phyloP scores from a whole-genome alignment of 1,284 basidiomycete genomes.

The Apiotrichum domesticum region DNA sequence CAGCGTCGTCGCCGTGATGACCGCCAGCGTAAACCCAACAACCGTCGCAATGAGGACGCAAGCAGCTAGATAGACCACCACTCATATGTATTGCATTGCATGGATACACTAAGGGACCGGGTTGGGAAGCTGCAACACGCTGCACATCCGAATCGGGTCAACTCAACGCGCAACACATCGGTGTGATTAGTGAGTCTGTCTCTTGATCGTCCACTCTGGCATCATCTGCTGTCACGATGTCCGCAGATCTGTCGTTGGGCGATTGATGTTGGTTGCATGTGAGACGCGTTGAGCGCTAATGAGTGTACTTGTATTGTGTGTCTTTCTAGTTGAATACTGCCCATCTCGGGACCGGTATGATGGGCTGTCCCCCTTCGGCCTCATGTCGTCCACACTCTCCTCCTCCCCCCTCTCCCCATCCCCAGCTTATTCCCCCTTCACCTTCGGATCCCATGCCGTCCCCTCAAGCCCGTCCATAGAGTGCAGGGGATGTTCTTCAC shows the following conservation, averaged over 20 bases:
- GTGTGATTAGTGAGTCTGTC: no score
- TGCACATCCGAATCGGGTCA: no score
- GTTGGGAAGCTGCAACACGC: no score
- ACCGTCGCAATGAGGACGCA: neutral
- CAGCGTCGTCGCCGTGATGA: neutral
- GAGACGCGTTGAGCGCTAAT: conserved; percentile 2
- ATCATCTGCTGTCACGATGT: no score
- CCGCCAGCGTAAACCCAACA: neutral
- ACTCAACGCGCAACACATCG: no score
- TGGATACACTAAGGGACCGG: neutral
- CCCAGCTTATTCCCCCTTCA: neutral
- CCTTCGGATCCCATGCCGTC: conserved; percentile 36
- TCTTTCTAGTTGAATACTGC: neutral
- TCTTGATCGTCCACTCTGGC: no score
- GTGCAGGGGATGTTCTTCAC: conserved; percentile 68
- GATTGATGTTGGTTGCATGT: neutral
- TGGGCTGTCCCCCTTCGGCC: no score
- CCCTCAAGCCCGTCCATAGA: conserved; percentile 33
- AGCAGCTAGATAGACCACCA: neutral
- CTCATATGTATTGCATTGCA: conserved; percentile 10
- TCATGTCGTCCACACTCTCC: no score
- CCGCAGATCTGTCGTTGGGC: no score
- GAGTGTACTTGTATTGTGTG: neutral
- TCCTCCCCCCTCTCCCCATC: neutral
- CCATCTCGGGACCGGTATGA: neutral